Evolutionary conservation across 2,329 filamentous ascomycete genomes (phyloP).

Genomic region (Diaporthe sp.): DNA sequence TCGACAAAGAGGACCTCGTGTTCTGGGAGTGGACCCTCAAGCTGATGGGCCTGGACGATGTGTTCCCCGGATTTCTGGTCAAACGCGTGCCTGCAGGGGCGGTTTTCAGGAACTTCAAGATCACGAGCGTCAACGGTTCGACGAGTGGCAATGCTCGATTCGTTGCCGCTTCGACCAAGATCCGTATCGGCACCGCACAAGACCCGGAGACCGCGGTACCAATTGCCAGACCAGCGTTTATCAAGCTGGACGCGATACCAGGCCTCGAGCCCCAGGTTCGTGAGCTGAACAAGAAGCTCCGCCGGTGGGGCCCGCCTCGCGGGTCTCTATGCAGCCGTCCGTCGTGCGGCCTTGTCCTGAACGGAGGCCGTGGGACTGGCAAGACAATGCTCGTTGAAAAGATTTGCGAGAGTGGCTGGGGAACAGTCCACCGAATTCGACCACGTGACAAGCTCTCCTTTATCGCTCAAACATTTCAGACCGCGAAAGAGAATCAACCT

Average conservation of each 20-base stretch:
- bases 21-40: slow-evolving; percentile 51
- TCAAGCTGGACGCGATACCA: slow-evolving; percentile 68
- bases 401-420: slow-evolving; percentile 77
- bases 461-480: slow-evolving; percentile 75
- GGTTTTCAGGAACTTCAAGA: slow-evolving; percentile 69
- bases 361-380: slow-evolving; percentile 86
- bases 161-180: slow-evolving; percentile 47
- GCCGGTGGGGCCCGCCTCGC: slow-evolving; percentile 40
- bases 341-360: slow-evolving; percentile 74
- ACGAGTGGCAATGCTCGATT: slow-evolving; percentile 57
- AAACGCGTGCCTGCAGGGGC: slow-evolving; percentile 69
- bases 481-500: slow-evolving; percentile 75
- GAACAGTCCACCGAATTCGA: slow-evolving; percentile 71
- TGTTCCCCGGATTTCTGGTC: slow-evolving; percentile 77
- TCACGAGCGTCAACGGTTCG: slow-evolving; percentile 65
- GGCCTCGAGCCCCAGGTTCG: slow-evolving; percentile 74
- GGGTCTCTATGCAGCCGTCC: too few relatives aligned
- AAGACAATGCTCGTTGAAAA: slow-evolving; percentile 80
- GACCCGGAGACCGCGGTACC: slow-evolving; percentile 48
- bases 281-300: slow-evolving; percentile 74
- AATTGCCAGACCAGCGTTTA: slow-evolving; percentile 41
- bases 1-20: slow-evolving; percentile 45
- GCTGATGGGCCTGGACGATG: slow-evolving; percentile 65
- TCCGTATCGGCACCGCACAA: slow-evolving; percentile 45
- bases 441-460: slow-evolving; percentile 65